phyloP scores from a whole-genome alignment of 441 rosid genomes.

The Kokia cookei region DNA sequence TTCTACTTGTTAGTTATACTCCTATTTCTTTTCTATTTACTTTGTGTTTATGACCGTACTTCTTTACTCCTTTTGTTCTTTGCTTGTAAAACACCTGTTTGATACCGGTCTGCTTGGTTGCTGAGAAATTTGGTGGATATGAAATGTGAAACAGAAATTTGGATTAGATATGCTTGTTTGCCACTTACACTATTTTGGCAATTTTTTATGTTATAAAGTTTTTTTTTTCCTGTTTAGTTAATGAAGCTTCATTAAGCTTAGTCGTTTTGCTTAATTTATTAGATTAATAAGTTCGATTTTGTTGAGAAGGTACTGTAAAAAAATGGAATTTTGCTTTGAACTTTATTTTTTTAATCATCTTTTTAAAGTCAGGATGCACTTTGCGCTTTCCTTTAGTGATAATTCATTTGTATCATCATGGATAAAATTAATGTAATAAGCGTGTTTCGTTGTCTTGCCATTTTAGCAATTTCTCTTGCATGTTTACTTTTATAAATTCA shows the following conservation, averaged over 20 bases:
- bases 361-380: background rate
- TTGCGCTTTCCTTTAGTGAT: background rate
- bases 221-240: too few species aligned
- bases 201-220: background rate
- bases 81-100: slow-evolving; percentile 34
- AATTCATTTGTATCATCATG: background rate
- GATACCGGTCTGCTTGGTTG: slow-evolving; percentile 17
- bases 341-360: background rate
- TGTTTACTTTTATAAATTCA: background rate
- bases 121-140: background rate
- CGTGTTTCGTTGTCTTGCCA: background rate
- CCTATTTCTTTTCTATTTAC: background rate
- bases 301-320: background rate
- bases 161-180: background rate
- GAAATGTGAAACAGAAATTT: background rate
- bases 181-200: background rate
- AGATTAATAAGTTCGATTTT: background rate
- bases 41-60: background rate
- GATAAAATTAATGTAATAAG: background rate
- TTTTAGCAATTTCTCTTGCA: background rate
- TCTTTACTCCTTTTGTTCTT: background rate
- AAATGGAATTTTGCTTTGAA: background rate
- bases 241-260: background rate
- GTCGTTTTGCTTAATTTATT: background rate
- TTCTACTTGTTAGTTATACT: background rate